A percentile compares a stretch with the other conserved stretches of the same genome.
Evolutionary conservation across 257 asterid genomes (phyloP).

Genomic region (Ehretia macrophylla): DNA sequence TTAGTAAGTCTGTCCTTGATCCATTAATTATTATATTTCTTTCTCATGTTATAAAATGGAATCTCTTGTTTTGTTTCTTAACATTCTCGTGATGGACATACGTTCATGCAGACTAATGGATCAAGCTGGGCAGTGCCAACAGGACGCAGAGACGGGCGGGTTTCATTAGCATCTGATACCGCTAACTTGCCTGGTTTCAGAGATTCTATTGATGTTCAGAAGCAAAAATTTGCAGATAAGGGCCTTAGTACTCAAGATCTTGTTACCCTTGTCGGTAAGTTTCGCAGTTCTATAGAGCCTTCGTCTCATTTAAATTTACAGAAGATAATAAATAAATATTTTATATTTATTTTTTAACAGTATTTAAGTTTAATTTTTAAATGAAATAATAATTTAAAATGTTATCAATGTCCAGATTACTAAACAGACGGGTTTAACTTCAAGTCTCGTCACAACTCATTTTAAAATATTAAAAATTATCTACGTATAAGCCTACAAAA

Average conservation of each 20-base stretch:
- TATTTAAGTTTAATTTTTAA: no score
- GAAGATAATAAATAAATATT: no score
- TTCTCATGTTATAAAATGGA: neutral
- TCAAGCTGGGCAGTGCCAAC: constrained; percentile 69
- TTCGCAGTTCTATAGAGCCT: neutral
- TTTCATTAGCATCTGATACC: constrained; percentile 60
- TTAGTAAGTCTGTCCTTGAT: constrained; percentile 20
- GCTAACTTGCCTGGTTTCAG: constrained; percentile 47
- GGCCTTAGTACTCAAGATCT: constrained; percentile 71
- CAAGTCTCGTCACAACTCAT: no score
- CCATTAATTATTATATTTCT: neutral
- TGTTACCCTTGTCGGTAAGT: constrained; percentile 73
- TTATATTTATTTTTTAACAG: no score
- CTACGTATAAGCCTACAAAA: no score
- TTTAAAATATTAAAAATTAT: no score
- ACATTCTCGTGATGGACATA: neutral
- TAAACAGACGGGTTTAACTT: no score
- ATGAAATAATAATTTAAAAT: no score
- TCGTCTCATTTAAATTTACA: no score
- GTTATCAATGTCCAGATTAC: no score
- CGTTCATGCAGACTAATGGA: constrained; percentile 54
- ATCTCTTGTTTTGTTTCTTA: neutral
- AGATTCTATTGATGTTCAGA: constrained; percentile 59
- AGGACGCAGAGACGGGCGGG: constrained; percentile 74
- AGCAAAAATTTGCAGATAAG: constrained; percentile 48